Conservation (phyloP, 176 grass and related monocot species). For the Areca catechu region DNA sequence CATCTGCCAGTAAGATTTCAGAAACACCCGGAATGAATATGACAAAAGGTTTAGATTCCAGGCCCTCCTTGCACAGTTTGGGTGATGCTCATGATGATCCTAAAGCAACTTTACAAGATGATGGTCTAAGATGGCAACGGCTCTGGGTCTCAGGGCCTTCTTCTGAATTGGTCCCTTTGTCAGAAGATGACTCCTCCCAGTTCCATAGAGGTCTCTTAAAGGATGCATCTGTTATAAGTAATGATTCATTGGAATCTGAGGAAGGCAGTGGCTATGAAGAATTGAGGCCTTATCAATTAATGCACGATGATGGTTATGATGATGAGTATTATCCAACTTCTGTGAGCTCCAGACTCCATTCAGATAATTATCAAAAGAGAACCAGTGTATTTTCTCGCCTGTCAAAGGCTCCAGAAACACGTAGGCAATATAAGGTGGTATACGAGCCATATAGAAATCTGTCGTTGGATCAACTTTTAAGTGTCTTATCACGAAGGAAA, state of each 20-base stretch:
- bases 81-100: background rate
- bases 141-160: background rate
- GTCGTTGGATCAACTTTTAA: slow-evolving; percentile 22
- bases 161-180: slow-evolving; percentile 42
- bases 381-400: slow-evolving; percentile 46
- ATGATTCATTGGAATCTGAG: slow-evolving; percentile 28
- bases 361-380: slow-evolving; percentile 32
- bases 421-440: slow-evolving; percentile 12
- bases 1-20: no score
- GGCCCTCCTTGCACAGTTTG: no score
- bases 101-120: background rate
- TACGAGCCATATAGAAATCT: slow-evolving; percentile 20
- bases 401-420: slow-evolving; percentile 6
- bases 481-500: background rate
- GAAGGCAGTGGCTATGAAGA: slow-evolving; percentile 31
- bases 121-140: background rate
- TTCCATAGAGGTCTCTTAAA: slow-evolving; percentile 1
- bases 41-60: no score
- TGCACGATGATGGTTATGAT: slow-evolving; percentile 14
- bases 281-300: slow-evolving; percentile 1
- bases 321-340: slow-evolving; percentile 16
- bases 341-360: slow-evolving; percentile 26
- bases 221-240: slow-evolving; percentile 25
- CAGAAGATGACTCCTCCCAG: slow-evolving; percentile 6
- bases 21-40: no score